These are phyloP conservation scores for Coemansia aciculifera DNA, from an alignment of 192 early-diverging fungal species.

Conservation along the genomic window DNA sequence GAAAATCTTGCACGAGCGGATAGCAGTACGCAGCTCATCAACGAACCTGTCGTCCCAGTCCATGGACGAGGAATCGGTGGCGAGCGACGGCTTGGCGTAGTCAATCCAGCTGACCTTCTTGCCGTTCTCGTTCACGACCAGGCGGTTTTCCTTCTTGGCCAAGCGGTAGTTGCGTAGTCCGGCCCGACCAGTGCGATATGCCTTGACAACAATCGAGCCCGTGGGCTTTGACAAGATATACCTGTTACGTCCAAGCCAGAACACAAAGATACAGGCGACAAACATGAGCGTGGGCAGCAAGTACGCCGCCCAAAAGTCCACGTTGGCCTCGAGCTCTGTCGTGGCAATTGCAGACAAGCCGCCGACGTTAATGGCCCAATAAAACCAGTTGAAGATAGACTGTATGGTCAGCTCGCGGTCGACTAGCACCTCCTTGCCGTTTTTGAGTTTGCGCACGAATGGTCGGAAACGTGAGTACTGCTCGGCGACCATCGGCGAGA, in stretches of 20 bases:
- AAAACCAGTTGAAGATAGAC: constrained; percentile 84
- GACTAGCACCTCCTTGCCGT: constrained; percentile 63
- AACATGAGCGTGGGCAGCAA: constrained; percentile 63
- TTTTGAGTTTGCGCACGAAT: constrained; percentile 61
- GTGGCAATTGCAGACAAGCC: constrained; percentile 61
- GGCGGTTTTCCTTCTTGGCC: constrained; percentile 36
- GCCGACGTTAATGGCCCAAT: constrained; percentile 70
- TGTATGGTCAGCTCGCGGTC: constrained; percentile 71
- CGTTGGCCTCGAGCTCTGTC: constrained; percentile 57
- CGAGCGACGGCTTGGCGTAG: constrained; percentile 61
- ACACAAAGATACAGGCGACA: constrained; percentile 57
- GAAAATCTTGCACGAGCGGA: constrained; percentile 70
- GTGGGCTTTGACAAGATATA: constrained; percentile 59
- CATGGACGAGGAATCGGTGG: constrained; percentile 5
- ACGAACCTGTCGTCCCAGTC: constrained; percentile 75
- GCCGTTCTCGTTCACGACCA: constrained; percentile 29
- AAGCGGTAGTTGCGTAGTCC: constrained; percentile 35
- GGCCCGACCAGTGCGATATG: constrained; percentile 36
- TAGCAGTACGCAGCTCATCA: constrained; percentile 61
- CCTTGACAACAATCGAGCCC: constrained; percentile 59
- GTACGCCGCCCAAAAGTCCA: constrained; percentile 61
- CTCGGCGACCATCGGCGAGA: constrained; percentile 77
- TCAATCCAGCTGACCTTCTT: constrained; percentile 54
- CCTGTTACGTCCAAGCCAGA: constrained; percentile 55
- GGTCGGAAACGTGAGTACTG: constrained; percentile 61